Evolutionary conservation across 164 flowering plant species (phyloP).

Genomic region (Berberis vulgaris): DNA sequence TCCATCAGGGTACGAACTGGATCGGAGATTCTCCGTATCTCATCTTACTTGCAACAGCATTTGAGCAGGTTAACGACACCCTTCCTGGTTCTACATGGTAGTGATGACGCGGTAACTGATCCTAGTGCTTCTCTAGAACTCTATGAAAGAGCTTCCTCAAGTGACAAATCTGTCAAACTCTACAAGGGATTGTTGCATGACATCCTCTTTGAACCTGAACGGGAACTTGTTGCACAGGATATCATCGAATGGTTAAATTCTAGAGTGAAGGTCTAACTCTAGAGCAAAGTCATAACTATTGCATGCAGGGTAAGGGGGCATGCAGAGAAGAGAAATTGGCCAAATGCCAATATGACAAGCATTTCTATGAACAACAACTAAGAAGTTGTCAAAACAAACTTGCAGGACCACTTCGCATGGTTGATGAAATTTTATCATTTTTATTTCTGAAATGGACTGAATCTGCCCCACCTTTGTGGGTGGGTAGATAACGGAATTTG

Average conservation of each 20-base stretch:
- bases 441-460: too few species aligned
- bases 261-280: constrained; percentile 1
- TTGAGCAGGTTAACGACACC: constrained; percentile 8
- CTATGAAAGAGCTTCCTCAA: constrained; percentile 10
- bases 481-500: too few species aligned
- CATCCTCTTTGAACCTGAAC: constrained; percentile 19
- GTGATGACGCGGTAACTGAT: constrained; percentile 14
- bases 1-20: constrained; percentile 16
- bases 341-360: not conserved
- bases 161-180: constrained; percentile 15
- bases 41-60: constrained; percentile 15
- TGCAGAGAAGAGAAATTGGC: not conserved
- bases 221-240: constrained; percentile 9
- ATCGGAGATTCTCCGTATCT: constrained; percentile 11
- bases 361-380: not conserved
- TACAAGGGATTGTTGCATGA: constrained; percentile 15
- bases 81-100: constrained; percentile 18
- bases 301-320: not conserved
- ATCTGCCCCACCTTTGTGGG: too few species aligned
- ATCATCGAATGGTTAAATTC: constrained; percentile 21
- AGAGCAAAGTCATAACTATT: not conserved
- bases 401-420: too few species aligned
- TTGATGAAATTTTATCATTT: too few species aligned
- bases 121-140: constrained; percentile 11
- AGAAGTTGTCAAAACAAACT: not conserved